phyloP scores from a whole-genome alignment of 2,329 filamentous ascomycete species.

The Cercospora canescens region DNA sequence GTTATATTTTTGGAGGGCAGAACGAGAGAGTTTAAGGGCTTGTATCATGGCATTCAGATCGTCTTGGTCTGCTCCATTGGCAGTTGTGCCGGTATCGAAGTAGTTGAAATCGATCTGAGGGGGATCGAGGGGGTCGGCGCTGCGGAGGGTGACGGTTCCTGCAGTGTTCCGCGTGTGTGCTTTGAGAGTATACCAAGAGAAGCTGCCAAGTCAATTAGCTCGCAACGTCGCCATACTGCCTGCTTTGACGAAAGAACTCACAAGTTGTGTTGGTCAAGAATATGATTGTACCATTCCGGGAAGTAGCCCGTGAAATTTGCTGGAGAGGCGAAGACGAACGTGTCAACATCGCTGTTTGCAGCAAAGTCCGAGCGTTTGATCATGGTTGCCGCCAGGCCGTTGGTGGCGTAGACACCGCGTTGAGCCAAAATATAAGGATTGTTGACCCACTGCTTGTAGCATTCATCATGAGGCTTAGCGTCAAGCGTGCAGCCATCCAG shows the following conservation, averaged over 20 bases:
- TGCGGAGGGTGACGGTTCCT: slow-evolving; percentile 63
- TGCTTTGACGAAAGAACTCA: not conserved
- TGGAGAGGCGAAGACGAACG: slow-evolving; percentile 58
- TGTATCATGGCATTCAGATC: slow-evolving; percentile 57
- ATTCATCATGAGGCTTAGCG: slow-evolving; percentile 38
- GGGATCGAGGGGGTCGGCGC: slow-evolving; percentile 62
- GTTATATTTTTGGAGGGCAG: slow-evolving; percentile 16
- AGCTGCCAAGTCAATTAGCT: slow-evolving; percentile 31
- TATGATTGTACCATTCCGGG: slow-evolving; percentile 53
- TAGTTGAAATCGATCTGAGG: slow-evolving; percentile 66
- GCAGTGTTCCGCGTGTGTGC: slow-evolving; percentile 62
- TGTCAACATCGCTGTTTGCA: slow-evolving; percentile 49
- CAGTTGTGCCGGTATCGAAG: slow-evolving; percentile 49
- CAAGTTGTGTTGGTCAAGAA: slow-evolving; percentile 42
- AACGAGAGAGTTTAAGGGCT: slow-evolving; percentile 49
- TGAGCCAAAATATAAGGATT: slow-evolving; percentile 34
- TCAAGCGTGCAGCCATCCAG: slow-evolving; percentile 44
- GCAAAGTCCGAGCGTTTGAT: slow-evolving; percentile 40
- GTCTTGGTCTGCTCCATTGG: slow-evolving; percentile 34
- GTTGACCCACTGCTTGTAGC: slow-evolving; percentile 47
- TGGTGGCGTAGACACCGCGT: slow-evolving; percentile 49
- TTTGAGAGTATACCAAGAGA: slow-evolving; percentile 58
- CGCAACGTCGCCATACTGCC: too few species aligned
- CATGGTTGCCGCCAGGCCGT: slow-evolving; percentile 56
- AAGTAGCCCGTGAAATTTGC: slow-evolving; percentile 59